Base-by-base conservation (phyloP, 495 filamentous ascomycete genomes). In the Penicillium chermesinum region DNA sequence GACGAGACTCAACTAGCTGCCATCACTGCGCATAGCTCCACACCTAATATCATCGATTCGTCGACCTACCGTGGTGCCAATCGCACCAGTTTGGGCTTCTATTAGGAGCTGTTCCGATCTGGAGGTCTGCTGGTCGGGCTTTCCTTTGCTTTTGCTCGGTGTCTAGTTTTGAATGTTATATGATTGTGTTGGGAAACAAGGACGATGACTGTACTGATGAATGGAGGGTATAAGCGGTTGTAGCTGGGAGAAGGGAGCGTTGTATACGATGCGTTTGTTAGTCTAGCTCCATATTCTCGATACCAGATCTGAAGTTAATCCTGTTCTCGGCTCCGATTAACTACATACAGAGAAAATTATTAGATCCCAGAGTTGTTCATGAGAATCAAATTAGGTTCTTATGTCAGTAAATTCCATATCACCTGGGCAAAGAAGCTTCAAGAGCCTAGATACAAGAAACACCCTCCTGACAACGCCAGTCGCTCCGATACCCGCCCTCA, bases 1-100 rank as follows among this genome's bases (percentile, higher is more conserved):
- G 65, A 70, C 50, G 61, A 62, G 6, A 20, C 7, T 1, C 45
- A 43, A 1, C 16, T 46, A 21, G 21, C 18, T 13, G 38, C 27
- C 7, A 33, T 13, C 19, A 39, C 39, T 25, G 41, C 33, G 3
- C 41, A 41, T 1, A 50, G 52, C 18, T 20, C 55, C 14, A 49
- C 41, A 15, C 49, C 48, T 2, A 55, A 57, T 44, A 41, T 57
- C 10, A 43, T 63, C n/a, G 58, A 66, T 32, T 50, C 46, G 32
- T 59, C 55, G 41, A 69, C 62, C 1, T 71, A 73, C 22, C 54
- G 67, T 0, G 70, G 66, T 8, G 54, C 62, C 3, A 64, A 65
- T 44, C 59, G 70, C 14, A 71, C 67, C 6, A 66, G 66, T 41
- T 37, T 65, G 37, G 41, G 46, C 46, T 63, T 58, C 21, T 52